phyloP scores from a whole-genome alignment of 73 alveolate genomes.

The Stentor roeselii region DNA sequence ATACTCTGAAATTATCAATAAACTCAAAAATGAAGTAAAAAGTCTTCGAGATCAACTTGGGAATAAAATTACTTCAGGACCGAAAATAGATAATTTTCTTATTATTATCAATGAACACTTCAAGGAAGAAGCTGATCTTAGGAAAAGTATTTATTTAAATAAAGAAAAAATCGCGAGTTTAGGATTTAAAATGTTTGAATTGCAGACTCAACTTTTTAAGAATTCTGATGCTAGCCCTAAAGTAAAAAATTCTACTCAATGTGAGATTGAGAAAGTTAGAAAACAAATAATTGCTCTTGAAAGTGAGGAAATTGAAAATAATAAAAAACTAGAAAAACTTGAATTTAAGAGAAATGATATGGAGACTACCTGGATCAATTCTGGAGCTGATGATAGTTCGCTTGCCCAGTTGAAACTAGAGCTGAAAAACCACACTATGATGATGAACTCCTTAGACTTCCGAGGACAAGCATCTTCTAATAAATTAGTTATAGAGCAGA shows the following conservation, averaged over 20 bases:
- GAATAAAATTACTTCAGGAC: background rate
- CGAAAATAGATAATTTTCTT: background rate
- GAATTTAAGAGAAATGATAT: slow-evolving; percentile 1
- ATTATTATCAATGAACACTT: background rate
- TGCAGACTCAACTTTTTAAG: background rate
- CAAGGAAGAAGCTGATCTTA: background rate
- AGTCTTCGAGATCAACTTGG: slow-evolving; percentile 14
- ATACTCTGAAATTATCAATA: slow-evolving; percentile 82
- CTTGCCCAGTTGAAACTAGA: slow-evolving; percentile 8
- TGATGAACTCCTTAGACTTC: slow-evolving; percentile 4
- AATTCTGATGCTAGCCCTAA: background rate
- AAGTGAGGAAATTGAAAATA: background rate
- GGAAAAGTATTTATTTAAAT: slow-evolving; percentile 1
- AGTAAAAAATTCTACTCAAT: background rate
- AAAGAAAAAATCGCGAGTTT: background rate
- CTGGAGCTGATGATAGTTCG: background rate
- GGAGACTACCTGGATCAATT: background rate
- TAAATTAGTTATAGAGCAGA: background rate
- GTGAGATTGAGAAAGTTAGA: background rate
- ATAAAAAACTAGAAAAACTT: background rate
- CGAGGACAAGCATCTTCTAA: background rate
- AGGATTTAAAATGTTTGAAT: background rate
- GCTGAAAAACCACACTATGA: slow-evolving; percentile 18
- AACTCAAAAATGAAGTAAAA: slow-evolving; percentile 42
- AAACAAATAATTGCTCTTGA: background rate